phyloP scores from a whole-genome alignment of 169 alveolate genomes.

The Ichthyophthirius multifiliis region DNA sequence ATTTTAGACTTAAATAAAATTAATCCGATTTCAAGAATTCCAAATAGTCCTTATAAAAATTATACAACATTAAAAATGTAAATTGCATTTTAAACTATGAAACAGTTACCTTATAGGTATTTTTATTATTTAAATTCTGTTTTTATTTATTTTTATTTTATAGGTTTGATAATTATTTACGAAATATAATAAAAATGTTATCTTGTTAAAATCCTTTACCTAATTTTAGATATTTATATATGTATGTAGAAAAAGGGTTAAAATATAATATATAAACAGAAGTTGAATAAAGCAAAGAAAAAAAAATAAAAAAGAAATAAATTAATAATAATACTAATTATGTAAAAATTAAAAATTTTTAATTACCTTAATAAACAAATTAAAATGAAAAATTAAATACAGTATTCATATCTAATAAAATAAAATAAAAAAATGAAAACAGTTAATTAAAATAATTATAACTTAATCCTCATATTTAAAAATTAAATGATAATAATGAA shows the following conservation, averaged over 20 bases:
- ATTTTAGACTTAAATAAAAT: slow-evolving; percentile 16
- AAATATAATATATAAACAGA: not conserved
- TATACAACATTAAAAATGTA: not conserved
- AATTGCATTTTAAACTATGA: not conserved
- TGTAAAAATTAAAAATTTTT: not conserved
- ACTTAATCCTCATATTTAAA: too few relatives aligned
- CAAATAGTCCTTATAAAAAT: slow-evolving; percentile 1
- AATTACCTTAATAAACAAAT: not conserved
- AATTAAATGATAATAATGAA: not conserved
- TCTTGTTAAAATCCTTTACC: not conserved
- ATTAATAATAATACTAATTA: not conserved
- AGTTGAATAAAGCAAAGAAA: not conserved
- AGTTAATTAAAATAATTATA: not conserved
- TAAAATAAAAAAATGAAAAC: not conserved
- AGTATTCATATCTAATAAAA: not conserved
- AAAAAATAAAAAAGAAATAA: not conserved
- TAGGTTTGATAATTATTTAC: not conserved
- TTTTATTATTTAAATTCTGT: not conserved
- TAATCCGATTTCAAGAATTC: slow-evolving; percentile 26
- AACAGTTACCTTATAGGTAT: not conserved
- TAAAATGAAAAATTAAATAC: not conserved
- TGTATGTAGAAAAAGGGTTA: not conserved
- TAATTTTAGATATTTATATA: not conserved
- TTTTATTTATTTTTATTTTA: too few relatives aligned
- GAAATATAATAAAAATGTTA: not conserved